Percentiles rank a stretch among this genome's conserved stretches.
Evolutionary conservation across 2,329 filamentous ascomycete species (phyloP).

Genomic region (Blastomyces silverae): DNA sequence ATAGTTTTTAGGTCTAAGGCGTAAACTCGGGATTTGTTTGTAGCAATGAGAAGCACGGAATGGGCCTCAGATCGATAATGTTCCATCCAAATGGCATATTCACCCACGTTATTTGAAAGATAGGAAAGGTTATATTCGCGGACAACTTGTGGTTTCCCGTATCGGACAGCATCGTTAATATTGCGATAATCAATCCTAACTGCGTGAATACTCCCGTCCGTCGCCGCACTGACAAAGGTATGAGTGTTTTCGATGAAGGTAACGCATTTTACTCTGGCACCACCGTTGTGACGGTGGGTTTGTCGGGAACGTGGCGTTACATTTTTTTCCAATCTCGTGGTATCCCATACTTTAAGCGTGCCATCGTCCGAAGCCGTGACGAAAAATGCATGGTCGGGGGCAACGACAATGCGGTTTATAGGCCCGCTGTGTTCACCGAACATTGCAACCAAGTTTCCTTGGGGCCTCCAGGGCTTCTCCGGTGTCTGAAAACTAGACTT

Average conservation of each 20-base stretch:
- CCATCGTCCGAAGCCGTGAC: conserved; percentile 90
- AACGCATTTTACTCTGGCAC: conserved; percentile 67
- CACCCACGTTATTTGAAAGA: conserved; percentile 42
- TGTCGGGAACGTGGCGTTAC: conserved; percentile 80
- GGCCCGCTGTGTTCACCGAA: conserved; percentile 81
- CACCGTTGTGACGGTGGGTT: conserved; percentile 68
- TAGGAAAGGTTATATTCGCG: conserved; percentile 66
- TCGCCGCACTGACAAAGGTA: conserved; percentile 84
- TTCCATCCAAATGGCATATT: conserved; percentile 83
- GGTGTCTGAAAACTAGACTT: conserved; percentile 48
- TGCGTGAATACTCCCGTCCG: conserved; percentile 82
- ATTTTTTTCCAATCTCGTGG: conserved; percentile 80
- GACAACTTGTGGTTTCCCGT: conserved; percentile 68
- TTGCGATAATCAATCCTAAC: conserved; percentile 69
- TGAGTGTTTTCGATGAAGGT: conserved; percentile 93
- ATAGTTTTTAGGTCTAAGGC: conserved; percentile 84
- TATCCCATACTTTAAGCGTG: conserved; percentile 88
- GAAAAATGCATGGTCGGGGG: conserved; percentile 91
- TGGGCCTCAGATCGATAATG: conserved; percentile 77
- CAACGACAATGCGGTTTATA: conserved; percentile 71
- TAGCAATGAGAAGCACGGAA: conserved; percentile 80
- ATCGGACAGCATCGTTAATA: conserved; percentile 56
- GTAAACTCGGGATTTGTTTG: conserved; percentile 74
- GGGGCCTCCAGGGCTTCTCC: conserved; percentile 70
- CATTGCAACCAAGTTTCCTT: conserved; percentile 75